Evolutionary conservation across 73 alveolate species (phyloP), one percentile per base, ranked within the genome.

Genomic region (Blepharisma stoltei): DNA sequence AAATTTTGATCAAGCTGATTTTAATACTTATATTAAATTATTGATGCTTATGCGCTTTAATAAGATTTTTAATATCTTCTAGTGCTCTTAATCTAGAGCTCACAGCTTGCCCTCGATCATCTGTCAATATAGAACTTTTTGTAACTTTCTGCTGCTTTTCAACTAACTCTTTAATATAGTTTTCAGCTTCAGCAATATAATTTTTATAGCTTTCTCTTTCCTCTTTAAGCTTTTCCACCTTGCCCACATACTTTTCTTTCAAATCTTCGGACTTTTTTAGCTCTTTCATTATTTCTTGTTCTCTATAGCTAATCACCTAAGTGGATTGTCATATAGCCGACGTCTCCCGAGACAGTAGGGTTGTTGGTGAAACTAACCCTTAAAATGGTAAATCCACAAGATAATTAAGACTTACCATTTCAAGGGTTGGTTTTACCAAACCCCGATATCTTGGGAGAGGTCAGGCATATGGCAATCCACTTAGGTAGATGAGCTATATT

Each of bases 31-130:
- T 14, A 52, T 52, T 52, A 60, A 14, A 14, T 9, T 8, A 60
- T 25, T 60, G 37, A 60, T 8, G 46, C 46, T 38, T 60, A 60
- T 60, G 73, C 14, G 73, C 73, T 9, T 18, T n/a, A 20, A 60
- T 60, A n/a, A 60, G 14, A 60, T 60, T 60, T 60, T 60, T 60
- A 60, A 60, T 38, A 25, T 60, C 73, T 14, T 60, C 46, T 38
- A 60, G 14, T 1, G 73, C 73, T 25, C 73, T 14, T 2, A 60
- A 14, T 2, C 73, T n/a, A 1, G 73, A 60, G 2, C 23, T 60
- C 4, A 60, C 18, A 5, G 23, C 73, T 9, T 14, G 18, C 0
- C 46, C 73, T 60, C 23, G 14, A 14, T 60, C 73, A n/a, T 60
- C 73, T 9, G 48, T 25, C 2, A 60, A 9, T 60, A 14, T 60